Evolutionary conservation across 441 rosid genomes (phyloP), one percentile per base, ranked within the genome.

Genomic region (Omphalea diandra): DNA sequence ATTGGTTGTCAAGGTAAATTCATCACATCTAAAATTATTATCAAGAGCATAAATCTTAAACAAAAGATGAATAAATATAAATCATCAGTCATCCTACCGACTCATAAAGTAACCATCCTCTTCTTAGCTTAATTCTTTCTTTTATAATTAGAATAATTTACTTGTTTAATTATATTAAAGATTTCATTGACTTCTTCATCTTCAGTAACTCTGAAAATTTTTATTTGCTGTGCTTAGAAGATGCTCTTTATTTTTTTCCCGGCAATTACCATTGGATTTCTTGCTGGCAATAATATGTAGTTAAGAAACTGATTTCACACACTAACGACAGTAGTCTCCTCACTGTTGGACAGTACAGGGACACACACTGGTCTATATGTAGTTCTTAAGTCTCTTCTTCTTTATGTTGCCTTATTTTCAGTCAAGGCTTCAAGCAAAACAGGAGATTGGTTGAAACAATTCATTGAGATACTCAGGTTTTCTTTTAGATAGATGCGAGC

Each of bases 401-500:
- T 58, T 67, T 52, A 41, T 68, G 56, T 57, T 81, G 12, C 56
- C 31, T 71, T 65, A 18, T 70, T 41, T 74, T 74, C 86, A 86
- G 90, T 86, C 94, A 35, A 82, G 94, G 75, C 88, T 88, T 73
- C 94, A 88, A 79, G 94, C 94, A 63, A 88, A 85, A 71, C 91
- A 88, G 79, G 94, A 85, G 76, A 88, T 86, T 61, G 88, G 94
- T 57, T 87, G 87, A 75, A 83, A 79, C 77, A 77, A 49, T 63
- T 71, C 87, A 24, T 70, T 81, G 64, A 86, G 90, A 85, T 88
- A 88, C 76, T 79, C 93, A 74, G 93, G 93, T 88, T 67, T 71
- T 73, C 40, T 73, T 50, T 64, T 58, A 72, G 36, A 69, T 41
- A 15, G 38, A 15, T 71, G 63, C 38, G 20, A 31, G 46, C 53